Base-by-base conservation (phyloP, 768 basidiomycete species). In the Xanthoconium purpureum region DNA sequence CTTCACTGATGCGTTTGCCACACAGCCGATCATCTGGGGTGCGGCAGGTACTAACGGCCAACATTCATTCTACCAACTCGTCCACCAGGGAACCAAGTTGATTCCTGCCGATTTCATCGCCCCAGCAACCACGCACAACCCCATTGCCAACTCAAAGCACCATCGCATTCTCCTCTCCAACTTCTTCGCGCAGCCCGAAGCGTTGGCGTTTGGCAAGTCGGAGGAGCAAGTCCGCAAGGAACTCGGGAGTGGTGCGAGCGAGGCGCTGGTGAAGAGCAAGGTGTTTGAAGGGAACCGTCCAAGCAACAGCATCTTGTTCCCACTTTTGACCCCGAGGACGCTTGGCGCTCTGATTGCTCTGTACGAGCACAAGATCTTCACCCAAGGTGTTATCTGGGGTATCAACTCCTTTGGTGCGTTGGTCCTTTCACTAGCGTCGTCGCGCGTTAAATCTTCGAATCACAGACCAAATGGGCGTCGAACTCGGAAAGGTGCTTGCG, bases 291-390 rank as follows among this genome's bases (percentile, higher is more conserved):
- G 96, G 36, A 99, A 98, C 78, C 81, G 89, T 60, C 97, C 96
- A 3, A 97, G 93, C 74, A 98, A 97, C 78, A 91, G 89, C 63
- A 92, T 98, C 73, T 74, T 98, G 75, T 97, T 98, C 87, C 93
- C 94, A 24, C 74, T 91, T 61, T 75, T 98, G 66, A 97, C 94
- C 1, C 96, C 97, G 13, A 83, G 86, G 40, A 90, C 87, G 12
- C 85, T 98, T 38, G 97, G 85, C 42, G 87, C 94, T 3, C 77
- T 97, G 52, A 89, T 97, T 68, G 92, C 89, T 15, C 67, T 97
- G 61, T 97, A 96, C 70, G 94, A 98, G 75, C 97, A 99, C 81
- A 99, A 99, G 80, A 97, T 99, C 70, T 98, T 98, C 74, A 89
- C 91, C 0, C 97, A 98, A 71, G 97, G 97, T 69, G 88, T 91